These are phyloP conservation scores for Mortierella sp. DNA, from an alignment of 371 early-diverging fungal genomes.

Conservation along the genomic window DNA sequence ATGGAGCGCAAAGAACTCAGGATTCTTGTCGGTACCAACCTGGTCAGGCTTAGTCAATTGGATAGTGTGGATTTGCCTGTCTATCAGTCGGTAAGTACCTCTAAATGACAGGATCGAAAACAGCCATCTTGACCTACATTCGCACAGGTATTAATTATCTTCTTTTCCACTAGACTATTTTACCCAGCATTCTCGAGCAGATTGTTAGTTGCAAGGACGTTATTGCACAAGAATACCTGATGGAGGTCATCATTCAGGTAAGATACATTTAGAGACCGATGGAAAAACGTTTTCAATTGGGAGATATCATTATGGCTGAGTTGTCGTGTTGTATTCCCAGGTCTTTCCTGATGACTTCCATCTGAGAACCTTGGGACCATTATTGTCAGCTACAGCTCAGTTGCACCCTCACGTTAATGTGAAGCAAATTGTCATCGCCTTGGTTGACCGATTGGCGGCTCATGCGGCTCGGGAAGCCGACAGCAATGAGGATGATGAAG, in stretches of 20 bases:
- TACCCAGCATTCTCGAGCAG: constrained; percentile 94
- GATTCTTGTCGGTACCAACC: constrained; percentile 95
- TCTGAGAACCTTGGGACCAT: constrained; percentile 86
- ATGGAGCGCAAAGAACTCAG: constrained; percentile 93
- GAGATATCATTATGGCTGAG: constrained; percentile 5
- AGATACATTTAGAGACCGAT: neutral
- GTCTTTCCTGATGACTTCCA: constrained; percentile 97
- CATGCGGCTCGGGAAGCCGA: constrained; percentile 82
- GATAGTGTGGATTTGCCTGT: constrained; percentile 85
- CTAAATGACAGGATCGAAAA: neutral
- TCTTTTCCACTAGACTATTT: constrained; percentile 61
- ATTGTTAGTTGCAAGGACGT: constrained; percentile 95
- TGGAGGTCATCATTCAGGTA: constrained; percentile 98
- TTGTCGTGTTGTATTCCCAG: constrained; percentile 40
- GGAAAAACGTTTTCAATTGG: too few species aligned
- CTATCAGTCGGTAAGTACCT: constrained; percentile 72
- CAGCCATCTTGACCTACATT: too few species aligned
- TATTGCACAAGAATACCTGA: constrained; percentile 98
- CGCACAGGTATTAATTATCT: neutral
- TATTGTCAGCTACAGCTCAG: constrained; percentile 89
- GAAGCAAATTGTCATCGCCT: constrained; percentile 91
- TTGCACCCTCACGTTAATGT: constrained; percentile 92
- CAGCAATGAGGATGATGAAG: constrained; percentile 50
- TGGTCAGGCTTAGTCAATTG: constrained; percentile 92
- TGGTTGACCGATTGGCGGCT: constrained; percentile 90